Evolutionary conservation across 179 eudicot species (phyloP).

Genomic region (Nepenthes alata): DNA sequence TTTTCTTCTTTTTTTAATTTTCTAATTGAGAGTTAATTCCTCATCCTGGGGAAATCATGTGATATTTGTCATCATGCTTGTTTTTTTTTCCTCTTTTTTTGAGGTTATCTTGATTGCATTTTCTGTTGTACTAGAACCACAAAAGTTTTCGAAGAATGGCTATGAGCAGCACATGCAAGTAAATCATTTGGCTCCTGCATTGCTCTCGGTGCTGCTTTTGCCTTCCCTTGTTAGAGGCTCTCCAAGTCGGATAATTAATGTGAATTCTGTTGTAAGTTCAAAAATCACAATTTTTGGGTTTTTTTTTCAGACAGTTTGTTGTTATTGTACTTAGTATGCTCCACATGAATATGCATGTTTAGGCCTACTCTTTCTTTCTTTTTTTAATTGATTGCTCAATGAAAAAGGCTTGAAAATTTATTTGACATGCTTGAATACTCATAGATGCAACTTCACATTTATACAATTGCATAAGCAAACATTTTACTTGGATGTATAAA

Average conservation of each 20-base stretch:
- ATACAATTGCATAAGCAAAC: no score
- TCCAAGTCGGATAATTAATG: constrained; percentile 81
- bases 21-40: not conserved
- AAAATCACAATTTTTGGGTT: not conserved
- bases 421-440: no score
- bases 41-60: no score
- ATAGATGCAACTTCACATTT: no score
- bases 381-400: no score
- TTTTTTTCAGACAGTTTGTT: not conserved
- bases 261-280: constrained; percentile 80
- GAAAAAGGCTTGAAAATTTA: no score
- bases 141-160: constrained; percentile 71
- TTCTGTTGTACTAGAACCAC: constrained; percentile 48
- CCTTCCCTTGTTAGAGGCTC: constrained; percentile 88
- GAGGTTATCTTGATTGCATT: constrained; percentile 7
- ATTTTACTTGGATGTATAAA: no score
- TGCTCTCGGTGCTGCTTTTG: constrained; percentile 70
- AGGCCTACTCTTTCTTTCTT: not conserved
- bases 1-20: not conserved
- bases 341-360: not conserved
- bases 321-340: no score
- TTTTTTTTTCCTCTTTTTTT: not conserved
- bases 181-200: constrained; percentile 89
- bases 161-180: constrained; percentile 94
- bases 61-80: no score